A percentile compares a stretch with the other conserved stretches of the same genome.
Evolutionary conservation across 805 yeast species (phyloP).

Genomic region (Millerozyma miso): DNA sequence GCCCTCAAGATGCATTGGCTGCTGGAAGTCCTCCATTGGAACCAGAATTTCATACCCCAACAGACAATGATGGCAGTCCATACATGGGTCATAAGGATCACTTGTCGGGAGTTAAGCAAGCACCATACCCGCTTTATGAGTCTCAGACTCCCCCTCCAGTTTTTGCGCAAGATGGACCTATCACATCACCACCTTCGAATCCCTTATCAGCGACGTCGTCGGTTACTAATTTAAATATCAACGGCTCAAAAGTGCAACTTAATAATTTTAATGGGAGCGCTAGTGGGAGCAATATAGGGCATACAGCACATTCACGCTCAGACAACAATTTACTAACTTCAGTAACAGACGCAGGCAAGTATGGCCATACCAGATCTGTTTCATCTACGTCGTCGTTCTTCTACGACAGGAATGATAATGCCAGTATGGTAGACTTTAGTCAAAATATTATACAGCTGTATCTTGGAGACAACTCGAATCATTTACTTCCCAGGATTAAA

Average conservation of each 20-base stretch:
- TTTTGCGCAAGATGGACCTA: constrained; percentile 12
- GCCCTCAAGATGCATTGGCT: not conserved
- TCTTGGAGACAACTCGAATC: constrained; percentile 45
- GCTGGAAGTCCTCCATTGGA: not conserved
- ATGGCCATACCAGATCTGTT: constrained; percentile 30
- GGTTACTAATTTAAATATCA: constrained; percentile 29
- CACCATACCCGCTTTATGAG: constrained; percentile 16
- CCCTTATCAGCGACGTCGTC: constrained; percentile 32
- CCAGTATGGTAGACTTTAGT: constrained; percentile 44
- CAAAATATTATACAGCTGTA: constrained; percentile 51
- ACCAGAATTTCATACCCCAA: not conserved
- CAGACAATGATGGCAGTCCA: not conserved
- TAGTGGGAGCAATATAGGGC: not conserved
- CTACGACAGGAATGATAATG: constrained; percentile 28
- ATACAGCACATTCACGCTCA: constrained; percentile 16
- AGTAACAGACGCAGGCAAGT: constrained; percentile 9
- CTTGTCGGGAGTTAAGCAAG: not conserved
- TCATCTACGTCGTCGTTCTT: constrained; percentile 37
- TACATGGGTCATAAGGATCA: not conserved
- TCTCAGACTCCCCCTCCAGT: constrained; percentile 26
- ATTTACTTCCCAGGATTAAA: constrained; percentile 68
- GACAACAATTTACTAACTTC: constrained; percentile 23
- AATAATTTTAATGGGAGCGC: not conserved
- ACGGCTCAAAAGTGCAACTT: constrained; percentile 1
- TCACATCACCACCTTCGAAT: constrained; percentile 24